A percentile compares a stretch with the other conserved stretches of the same genome.
Conservation (phyloP, 352 stramenopile species). For the Thalassiosira exigua region DNA sequence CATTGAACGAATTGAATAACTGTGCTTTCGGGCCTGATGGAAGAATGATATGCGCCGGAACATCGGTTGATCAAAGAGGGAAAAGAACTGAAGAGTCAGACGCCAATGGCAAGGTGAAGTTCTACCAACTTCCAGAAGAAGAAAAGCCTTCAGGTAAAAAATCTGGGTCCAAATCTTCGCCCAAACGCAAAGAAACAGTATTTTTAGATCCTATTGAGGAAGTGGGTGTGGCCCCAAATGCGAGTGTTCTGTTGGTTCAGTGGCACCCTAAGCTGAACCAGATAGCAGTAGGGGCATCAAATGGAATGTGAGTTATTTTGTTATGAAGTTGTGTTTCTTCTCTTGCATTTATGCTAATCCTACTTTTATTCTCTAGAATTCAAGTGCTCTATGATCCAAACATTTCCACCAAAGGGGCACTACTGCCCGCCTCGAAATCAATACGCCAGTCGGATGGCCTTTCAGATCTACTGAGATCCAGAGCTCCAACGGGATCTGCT, state of each 20-base stretch:
- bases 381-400: conserved; percentile 80
- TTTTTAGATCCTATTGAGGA: conserved; percentile 50
- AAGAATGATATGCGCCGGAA: conserved; percentile 77
- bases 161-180: conserved; percentile 25
- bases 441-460: conserved; percentile 60
- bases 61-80: conserved; percentile 53
- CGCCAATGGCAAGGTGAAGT: conserved; percentile 55
- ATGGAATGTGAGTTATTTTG: conserved; percentile 61
- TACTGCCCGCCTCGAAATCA: conserved; percentile 63
- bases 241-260: conserved; percentile 71
- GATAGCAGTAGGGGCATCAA: conserved; percentile 76
- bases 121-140: conserved; percentile 55
- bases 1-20: conserved; percentile 75
- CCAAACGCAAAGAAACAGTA: conserved; percentile 28
- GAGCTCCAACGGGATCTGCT: conserved; percentile 60
- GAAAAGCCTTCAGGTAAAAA: conserved; percentile 37
- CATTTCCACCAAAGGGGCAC: conserved; percentile 80
- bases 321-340: neutral
- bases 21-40: conserved; percentile 85
- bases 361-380: conserved; percentile 40
- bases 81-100: conserved; percentile 25
- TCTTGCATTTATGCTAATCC: conserved; percentile 1
- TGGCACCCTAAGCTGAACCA: conserved; percentile 88
- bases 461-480: conserved; percentile 56
- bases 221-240: conserved; percentile 63